A percentile compares a stretch with the other conserved stretches of the same genome.
Evolutionary conservation across 2,329 filamentous ascomycete species (phyloP).

Genomic region (Eutypa lata): DNA sequence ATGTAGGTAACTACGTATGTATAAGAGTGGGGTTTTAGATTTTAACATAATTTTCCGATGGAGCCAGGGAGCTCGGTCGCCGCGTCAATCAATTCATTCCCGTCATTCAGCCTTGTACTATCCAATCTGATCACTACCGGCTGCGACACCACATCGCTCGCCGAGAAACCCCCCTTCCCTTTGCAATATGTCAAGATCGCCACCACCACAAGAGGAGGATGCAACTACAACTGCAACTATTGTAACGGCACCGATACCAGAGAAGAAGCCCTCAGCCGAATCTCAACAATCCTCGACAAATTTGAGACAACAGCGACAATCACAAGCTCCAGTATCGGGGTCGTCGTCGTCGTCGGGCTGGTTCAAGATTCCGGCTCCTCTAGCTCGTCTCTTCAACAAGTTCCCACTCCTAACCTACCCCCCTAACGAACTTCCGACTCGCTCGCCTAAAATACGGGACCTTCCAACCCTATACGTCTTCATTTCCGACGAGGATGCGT

Average conservation of each 20-base stretch:
- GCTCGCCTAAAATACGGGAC: slow-evolving; percentile 39
- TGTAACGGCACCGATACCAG: not conserved
- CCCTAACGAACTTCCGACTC: slow-evolving; percentile 64
- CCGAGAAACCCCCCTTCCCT: not conserved
- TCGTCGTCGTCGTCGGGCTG: slow-evolving; percentile 28
- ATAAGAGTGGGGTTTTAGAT: no score
- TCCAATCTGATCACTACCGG: not conserved
- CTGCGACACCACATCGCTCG: not conserved
- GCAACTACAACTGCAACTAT: not conserved
- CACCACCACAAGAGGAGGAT: not conserved
- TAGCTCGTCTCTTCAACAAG: slow-evolving; percentile 78
- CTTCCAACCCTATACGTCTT: slow-evolving; percentile 73
- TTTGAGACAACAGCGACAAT: not conserved
- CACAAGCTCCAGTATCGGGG: slow-evolving; percentile 9
- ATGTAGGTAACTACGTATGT: no score
- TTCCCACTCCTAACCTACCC: slow-evolving; percentile 79
- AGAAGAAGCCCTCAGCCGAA: not conserved
- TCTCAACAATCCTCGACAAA: not conserved
- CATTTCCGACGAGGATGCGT: slow-evolving; percentile 60
- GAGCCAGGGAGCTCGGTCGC: no score
- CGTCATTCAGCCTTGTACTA: no score
- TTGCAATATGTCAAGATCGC: not conserved
- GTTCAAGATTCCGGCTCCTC: slow-evolving; percentile 66
- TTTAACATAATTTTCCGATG: no score
- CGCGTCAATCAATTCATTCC: no score